Base-by-base conservation (phyloP, 495 filamentous ascomycete genomes). In the Neurospora sp. region DNA sequence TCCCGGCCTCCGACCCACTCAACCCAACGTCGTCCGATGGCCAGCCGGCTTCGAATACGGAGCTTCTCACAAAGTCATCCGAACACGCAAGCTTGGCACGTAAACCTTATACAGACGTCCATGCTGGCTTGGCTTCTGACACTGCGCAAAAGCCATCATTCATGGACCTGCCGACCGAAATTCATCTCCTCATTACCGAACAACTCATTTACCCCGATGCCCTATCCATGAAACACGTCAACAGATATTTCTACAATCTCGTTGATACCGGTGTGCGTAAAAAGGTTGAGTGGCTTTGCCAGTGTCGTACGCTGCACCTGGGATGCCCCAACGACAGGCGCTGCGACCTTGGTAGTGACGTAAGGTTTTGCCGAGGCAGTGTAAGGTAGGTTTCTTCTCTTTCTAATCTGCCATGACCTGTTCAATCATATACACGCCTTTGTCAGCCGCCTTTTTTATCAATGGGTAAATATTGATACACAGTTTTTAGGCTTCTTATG, bases 281-380 rank as follows among this genome's bases (percentile, higher is more conserved):
- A 31, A 92, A 92, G 74, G 85, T 92, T 7, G 85, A 88, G 75
- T 92, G 90, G 90, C 81, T 92, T 0, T 83, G 91, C 40, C 85
- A 89, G 74, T 85, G 90, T 20, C 86, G 84, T 5, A 78, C 76
- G 37, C 76, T 88, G 72, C 83, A 87, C 71, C 77, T 88, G 7
- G 83, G 88, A 72, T 88, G 86, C 73, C 87, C 86, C 5, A 84
- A 81, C 72, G 79, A 85, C 71, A 77, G 79, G 71, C 76, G 80
- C 6, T 88, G 87, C 62, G 86, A 87, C 70, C 70, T 88, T 39
- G 83, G 86, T 31, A 87, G 84, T 72, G 87, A 88, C 75, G 74
- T 85, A 72, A 76, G 81, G 54, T 88, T 88, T 75, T 87, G 86
- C 73, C 74, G 87, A 70, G 85, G 87, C 9, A 87, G 84, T 69